A percentile compares a stretch with the other conserved stretches of the same genome.
phyloP scores from a whole-genome alignment of 2,329 filamentous ascomycete species.

The Pleoardoris graminearum region DNA sequence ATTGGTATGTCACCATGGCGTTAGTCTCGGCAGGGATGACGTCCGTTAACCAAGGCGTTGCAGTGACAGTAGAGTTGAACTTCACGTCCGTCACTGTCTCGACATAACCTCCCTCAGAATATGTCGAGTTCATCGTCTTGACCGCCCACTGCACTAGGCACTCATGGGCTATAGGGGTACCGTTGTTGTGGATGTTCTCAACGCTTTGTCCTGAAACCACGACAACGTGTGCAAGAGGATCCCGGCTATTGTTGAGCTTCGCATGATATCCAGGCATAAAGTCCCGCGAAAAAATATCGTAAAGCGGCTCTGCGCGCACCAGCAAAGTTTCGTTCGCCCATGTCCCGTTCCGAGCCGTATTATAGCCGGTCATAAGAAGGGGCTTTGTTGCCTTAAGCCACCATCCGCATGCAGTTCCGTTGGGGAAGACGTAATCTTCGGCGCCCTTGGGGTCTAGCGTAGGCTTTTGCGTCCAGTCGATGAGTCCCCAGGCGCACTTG shows the following conservation, averaged over 20 bases:
- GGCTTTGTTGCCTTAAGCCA: conserved; percentile 8
- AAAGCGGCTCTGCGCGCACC: conserved; percentile 8
- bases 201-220: background rate
- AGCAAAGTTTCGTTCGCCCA: conserved; percentile 4
- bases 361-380: conserved; percentile 16
- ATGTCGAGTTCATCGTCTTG: conserved; percentile 13
- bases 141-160: conserved; percentile 14
- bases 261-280: conserved; percentile 1
- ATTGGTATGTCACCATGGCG: background rate
- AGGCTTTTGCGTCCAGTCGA: conserved; percentile 11
- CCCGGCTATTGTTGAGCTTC: conserved; percentile 10
- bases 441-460: background rate
- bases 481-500: background rate
- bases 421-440: background rate
- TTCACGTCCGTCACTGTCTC: conserved; percentile 12
- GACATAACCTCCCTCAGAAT: conserved; percentile 10
- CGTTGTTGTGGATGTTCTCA: background rate
- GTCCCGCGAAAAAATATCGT: conserved; percentile 5
- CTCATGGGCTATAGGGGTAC: conserved; percentile 13
- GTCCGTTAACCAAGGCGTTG: conserved; percentile 7
- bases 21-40: background rate
- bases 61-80: conserved; percentile 3
- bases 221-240: conserved; percentile 2
- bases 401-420: conserved; percentile 15
- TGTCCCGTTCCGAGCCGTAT: background rate